Percentiles rank a stretch among this genome's conserved stretches.
These are phyloP conservation scores for Zanthoxylum bungeanum DNA, from an alignment of 345 rosid species.

Conservation along the genomic window DNA sequence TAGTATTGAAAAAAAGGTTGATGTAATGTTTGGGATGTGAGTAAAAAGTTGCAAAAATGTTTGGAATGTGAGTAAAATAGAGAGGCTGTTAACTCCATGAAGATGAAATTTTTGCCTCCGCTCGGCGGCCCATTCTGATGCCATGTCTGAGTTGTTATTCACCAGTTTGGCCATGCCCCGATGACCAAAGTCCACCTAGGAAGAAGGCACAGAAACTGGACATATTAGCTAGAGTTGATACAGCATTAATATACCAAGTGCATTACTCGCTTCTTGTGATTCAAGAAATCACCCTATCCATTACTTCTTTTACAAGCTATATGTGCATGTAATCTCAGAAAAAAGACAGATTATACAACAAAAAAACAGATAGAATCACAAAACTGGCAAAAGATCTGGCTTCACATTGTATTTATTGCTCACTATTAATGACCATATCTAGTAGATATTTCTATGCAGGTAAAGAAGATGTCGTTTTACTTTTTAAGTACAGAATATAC, in stretches of 20 bases:
- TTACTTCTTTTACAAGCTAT: background rate
- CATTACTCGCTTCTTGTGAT: background rate
- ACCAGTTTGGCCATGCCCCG: background rate
- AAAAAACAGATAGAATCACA: background rate
- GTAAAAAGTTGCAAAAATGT: background rate
- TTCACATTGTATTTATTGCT: background rate
- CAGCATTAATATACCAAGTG: background rate
- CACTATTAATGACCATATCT: background rate
- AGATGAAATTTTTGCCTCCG: background rate
- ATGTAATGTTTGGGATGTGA: slow-evolving; percentile 13
- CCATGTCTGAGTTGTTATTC: background rate
- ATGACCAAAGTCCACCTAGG: background rate
- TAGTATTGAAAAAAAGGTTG: background rate
- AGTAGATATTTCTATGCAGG: no score
- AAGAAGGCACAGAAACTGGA: background rate
- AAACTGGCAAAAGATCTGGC: background rate
- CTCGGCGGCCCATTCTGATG: background rate
- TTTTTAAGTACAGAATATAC: no score
- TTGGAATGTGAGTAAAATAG: slow-evolving; percentile 10
- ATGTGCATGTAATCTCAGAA: no score
- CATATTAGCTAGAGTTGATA: background rate
- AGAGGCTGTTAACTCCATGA: background rate
- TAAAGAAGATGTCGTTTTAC: no score
- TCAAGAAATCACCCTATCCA: background rate
- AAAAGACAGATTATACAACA: background rate